Percentiles rank a stretch among this genome's conserved stretches.
Conservation (phyloP, 345 rosid species). For the Microcos paniculata region DNA sequence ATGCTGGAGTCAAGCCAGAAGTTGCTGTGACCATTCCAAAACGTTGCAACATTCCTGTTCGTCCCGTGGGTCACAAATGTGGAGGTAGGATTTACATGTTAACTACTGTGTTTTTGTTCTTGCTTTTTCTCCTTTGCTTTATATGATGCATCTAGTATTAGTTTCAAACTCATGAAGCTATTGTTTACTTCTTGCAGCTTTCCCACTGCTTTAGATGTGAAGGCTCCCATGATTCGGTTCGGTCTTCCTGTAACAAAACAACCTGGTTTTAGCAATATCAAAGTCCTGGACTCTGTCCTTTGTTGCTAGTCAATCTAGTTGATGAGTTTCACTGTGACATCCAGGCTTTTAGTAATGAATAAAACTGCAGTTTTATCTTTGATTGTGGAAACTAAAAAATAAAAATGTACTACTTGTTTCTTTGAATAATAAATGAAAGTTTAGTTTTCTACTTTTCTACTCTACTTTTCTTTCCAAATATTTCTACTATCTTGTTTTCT, state of each 20-base stretch:
- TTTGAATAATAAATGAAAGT: not conserved
- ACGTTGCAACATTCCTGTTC: constrained; percentile 71
- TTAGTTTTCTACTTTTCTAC: too few relatives aligned
- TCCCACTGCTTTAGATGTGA: not conserved
- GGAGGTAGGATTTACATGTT: constrained; percentile 48
- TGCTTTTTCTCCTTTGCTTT: not conserved
- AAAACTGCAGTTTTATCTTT: not conserved
- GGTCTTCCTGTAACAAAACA: not conserved
- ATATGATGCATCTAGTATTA: not conserved
- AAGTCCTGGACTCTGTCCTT: not conserved
- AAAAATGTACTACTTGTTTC: not conserved
- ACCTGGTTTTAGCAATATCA: not conserved
- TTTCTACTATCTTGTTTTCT: not conserved
- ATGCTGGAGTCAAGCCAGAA: constrained; percentile 64
- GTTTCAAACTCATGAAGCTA: not conserved
- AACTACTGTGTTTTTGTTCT: not conserved
- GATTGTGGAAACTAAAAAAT: not conserved
- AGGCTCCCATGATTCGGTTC: constrained; percentile 1
- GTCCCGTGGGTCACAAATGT: constrained; percentile 81
- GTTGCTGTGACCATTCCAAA: constrained; percentile 84
- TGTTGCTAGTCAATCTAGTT: not conserved
- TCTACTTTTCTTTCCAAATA: too few relatives aligned
- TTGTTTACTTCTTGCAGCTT: constrained; percentile 12
- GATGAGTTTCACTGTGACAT: not conserved
- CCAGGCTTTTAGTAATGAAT: not conserved